Evolutionary conservation across 805 yeast genomes (phyloP).

Genomic region (Saccharomycopsis synnaedendra): DNA sequence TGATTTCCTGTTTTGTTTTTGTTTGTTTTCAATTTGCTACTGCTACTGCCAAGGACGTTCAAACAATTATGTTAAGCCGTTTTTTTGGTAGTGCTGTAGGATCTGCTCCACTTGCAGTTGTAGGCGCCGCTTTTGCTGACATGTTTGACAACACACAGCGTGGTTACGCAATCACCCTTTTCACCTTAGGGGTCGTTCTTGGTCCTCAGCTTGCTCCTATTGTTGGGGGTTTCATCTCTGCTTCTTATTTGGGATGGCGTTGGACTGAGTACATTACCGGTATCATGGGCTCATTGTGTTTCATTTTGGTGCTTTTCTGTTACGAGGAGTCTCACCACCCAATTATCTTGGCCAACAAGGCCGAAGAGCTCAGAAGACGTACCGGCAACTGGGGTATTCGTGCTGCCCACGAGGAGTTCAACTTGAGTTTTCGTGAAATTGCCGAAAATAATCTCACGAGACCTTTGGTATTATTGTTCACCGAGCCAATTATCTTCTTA

Average conservation of each 20-base stretch:
- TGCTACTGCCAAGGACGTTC: slow-evolving; percentile 71
- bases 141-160: slow-evolving; percentile 53
- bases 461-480: slow-evolving; percentile 54
- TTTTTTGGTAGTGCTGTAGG: slow-evolving; percentile 76
- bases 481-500: slow-evolving; percentile 64
- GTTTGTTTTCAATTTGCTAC: slow-evolving; percentile 56
- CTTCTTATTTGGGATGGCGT: slow-evolving; percentile 62
- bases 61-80: slow-evolving; percentile 65
- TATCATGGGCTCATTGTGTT: slow-evolving; percentile 38
- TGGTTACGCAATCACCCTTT: slow-evolving; percentile 66
- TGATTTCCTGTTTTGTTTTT: slow-evolving; percentile 46
- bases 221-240: slow-evolving; percentile 58
- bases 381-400: slow-evolving; percentile 79
- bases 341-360: slow-evolving; percentile 49
- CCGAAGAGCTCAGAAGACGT: slow-evolving; percentile 45
- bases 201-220: slow-evolving; percentile 84
- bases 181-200: slow-evolving; percentile 60
- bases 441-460: slow-evolving; percentile 51
- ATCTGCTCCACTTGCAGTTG: slow-evolving; percentile 77
- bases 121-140: slow-evolving; percentile 82
- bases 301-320: slow-evolving; percentile 31
- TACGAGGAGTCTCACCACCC: slow-evolving; percentile 67
- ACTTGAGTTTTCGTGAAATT: slow-evolving; percentile 45
- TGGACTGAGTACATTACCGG: slow-evolving; percentile 72
- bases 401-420: slow-evolving; percentile 62